Conservation (phyloP, 2,329 filamentous ascomycete species). For the Bipolaris cookei region DNA sequence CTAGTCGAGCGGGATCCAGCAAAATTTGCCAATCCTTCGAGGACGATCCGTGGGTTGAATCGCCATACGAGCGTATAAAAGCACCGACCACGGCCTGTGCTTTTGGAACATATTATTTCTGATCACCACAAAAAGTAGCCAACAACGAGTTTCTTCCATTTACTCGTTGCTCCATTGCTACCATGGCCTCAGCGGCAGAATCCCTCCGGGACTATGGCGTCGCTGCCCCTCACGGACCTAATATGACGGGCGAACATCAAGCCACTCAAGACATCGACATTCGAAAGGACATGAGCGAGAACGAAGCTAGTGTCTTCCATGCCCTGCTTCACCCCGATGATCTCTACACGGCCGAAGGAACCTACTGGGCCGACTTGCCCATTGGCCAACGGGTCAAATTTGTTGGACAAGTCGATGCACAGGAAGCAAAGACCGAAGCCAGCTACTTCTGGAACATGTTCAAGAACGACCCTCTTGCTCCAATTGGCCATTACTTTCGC, state of each 20-base stretch:
- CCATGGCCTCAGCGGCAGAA: slow-evolving; percentile 26
- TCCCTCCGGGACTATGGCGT: slow-evolving; percentile 55
- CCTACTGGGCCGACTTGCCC: slow-evolving; percentile 92
- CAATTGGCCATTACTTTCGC: slow-evolving; percentile 83
- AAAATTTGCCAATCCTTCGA: slow-evolving; percentile 1
- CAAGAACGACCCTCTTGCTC: slow-evolving; percentile 84
- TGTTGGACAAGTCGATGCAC: slow-evolving; percentile 73
- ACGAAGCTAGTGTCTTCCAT: slow-evolving; percentile 72
- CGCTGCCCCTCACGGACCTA: slow-evolving; percentile 58
- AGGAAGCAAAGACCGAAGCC: slow-evolving; percentile 73
- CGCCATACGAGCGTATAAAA: slow-evolving; percentile 20
- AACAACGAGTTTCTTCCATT: neutral
- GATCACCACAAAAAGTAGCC: neutral
- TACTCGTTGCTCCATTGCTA: slow-evolving; percentile 11
- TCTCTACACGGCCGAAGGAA: slow-evolving; percentile 79
- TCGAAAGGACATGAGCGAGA: slow-evolving; percentile 59
- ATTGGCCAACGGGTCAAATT: slow-evolving; percentile 74
- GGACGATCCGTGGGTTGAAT: neutral
- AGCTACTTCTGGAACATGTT: slow-evolving; percentile 74
- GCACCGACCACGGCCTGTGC: slow-evolving; percentile 8
- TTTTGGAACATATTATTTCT: slow-evolving; percentile 1
- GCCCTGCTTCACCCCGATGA: slow-evolving; percentile 87
- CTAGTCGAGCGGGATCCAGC: slow-evolving; percentile 2
- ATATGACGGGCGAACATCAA: slow-evolving; percentile 53
- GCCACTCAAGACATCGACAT: slow-evolving; percentile 50